Base-by-base conservation (phyloP, 257 asterid genomes). In the Nyctanthes arbortristis region DNA sequence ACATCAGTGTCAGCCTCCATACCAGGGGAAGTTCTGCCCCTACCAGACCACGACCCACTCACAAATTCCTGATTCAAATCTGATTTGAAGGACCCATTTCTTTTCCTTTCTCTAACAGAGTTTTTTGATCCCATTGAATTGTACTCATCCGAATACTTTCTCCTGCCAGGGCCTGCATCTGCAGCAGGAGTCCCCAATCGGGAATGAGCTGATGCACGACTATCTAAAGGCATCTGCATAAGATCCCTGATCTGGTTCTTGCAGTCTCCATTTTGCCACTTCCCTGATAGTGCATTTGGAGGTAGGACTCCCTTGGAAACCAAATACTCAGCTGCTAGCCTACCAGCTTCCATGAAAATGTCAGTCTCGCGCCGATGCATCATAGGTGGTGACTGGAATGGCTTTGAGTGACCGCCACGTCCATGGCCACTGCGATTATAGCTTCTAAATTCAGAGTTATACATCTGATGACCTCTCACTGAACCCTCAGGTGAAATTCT, bases 281-380 rank as follows among this genome's bases (percentile, higher is more conserved):
- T 91, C 37, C 96, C 99, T 0, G 93, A 78, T 31, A 88, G 88
- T 14, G 85, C 96, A 80, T 78, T 80, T 52, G 83, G 84, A 37
- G 93, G 95, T 75, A 94, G 77, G 70, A 87, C 63, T 20, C 97
- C 99, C 70, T 85, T 91, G 52, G 91, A 72, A 64, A 91, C 89
- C 77, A 91, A 77, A 68, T 88, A 94, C 77, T 91, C 97, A 45
- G 97, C 88, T 11, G 99, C 99, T 72, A 94, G 70, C 77, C 75
- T 84, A 47, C 99, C 99, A 49, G 99, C 99, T 77, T 94, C 97
- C 76, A 91, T 72, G 49, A 91, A 88, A 73, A 94, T 20, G 59
- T 88, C 93, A 11, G 84, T 55, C 68, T 69, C 84, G 30, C 75
- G 79, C 0, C 73, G 85, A 25, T 89, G 92, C 10, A 84, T 84